Evolutionary conservation across 495 filamentous ascomycete genomes (phyloP), one percentile per base, ranked within the genome.

Genomic region (Neurospora sublineolata): DNA sequence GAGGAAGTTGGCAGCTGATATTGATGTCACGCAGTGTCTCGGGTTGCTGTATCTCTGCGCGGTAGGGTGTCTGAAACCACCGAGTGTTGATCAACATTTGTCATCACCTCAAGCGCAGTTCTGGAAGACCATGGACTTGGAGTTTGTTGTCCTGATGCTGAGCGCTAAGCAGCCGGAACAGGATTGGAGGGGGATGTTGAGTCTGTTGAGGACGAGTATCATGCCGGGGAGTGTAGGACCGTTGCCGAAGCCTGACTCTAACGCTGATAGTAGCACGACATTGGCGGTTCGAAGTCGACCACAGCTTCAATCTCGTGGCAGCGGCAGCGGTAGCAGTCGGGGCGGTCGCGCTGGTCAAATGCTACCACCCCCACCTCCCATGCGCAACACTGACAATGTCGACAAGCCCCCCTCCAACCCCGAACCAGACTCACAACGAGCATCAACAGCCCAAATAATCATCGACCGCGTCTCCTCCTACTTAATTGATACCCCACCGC

Each of bases 71-170:
- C 68, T 79, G 7, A 76, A 77, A 6, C 71, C 72, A 0, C 41
- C 70, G 1, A 23, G 37, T 7, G 70, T 70, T 10, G 70, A 73
- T 41, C 41, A 73, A 6, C 68, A 69, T 27, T 9, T 33, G 52
- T 4, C 27, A 33, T 74, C 77, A 1, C 79, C 81, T 18, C 79
- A 76, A 5, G 69, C 74, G 5, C 69, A 80, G 39, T 84, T 85
- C 69, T 86, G 84, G 84, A 77, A 76, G 68, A 76, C 76, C 30
- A 80, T 86, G 16, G 80, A 83, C n/a, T 75, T 83, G 5, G 80
- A 85, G n/a, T 84, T 85, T 68, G 78, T 84, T 20, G 76, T 84
- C 64, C 69, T 81, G 52, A 79, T 84, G 70, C 78, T 86, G 3
- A 82, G 78, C 18, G 79, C 80, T 18, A 85, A 83, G 64, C 83